Conservation (phyloP, 148 eudicot species). For the Tetragonia tetragonoides region DNA sequence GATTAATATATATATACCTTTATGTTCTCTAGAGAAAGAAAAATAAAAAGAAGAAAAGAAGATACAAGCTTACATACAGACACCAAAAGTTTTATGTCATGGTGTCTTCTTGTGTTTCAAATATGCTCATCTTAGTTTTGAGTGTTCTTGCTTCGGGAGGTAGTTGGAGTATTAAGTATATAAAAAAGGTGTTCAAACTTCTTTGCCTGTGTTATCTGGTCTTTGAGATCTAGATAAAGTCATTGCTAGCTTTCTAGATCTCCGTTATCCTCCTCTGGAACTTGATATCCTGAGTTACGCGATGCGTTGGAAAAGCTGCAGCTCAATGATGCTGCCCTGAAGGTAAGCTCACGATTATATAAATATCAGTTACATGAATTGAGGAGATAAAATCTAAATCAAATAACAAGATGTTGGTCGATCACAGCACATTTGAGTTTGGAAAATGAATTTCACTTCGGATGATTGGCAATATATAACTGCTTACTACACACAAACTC, state of each 20-base stretch:
- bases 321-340: constrained; percentile 93
- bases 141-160: too few relatives aligned
- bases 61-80: too few relatives aligned
- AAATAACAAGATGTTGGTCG: not conserved
- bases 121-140: too few relatives aligned
- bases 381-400: not conserved
- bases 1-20: too few relatives aligned
- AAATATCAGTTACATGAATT: not conserved
- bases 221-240: not conserved
- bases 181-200: not conserved
- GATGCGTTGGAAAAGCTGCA: constrained; percentile 98
- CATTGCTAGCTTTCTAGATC: not conserved
- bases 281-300: constrained; percentile 67
- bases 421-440: not conserved
- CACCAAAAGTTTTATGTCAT: too few relatives aligned
- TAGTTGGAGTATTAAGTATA: too few relatives aligned
- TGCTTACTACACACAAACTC: too few relatives aligned
- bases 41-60: too few relatives aligned
- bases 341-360: constrained; percentile 39
- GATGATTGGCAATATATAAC: too few relatives aligned
- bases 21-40: too few relatives aligned
- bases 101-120: too few relatives aligned
- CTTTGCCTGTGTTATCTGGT: not conserved
- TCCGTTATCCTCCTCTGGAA: not conserved
- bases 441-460: too few relatives aligned